Evolutionary conservation across 129 eudicot species (phyloP).

Genomic region (Tagetes erecta): DNA sequence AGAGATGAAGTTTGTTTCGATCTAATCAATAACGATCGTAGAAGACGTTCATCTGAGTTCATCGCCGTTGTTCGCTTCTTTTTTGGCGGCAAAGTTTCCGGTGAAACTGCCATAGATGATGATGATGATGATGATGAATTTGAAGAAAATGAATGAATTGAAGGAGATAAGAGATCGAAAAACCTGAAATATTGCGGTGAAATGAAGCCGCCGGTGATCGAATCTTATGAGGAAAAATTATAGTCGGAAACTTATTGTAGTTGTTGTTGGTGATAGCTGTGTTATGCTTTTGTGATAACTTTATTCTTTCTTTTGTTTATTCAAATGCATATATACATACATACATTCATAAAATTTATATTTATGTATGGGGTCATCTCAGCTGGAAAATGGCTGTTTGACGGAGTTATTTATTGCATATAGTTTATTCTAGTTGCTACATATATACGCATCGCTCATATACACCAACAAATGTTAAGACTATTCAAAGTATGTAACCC

Average conservation of each 20-base stretch:
- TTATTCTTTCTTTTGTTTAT: conserved; percentile 9
- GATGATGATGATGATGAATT: neutral
- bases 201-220: conserved; percentile 25
- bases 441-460: no score
- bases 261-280: conserved; percentile 40
- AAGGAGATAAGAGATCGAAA: conserved; percentile 29
- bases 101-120: conserved; percentile 56
- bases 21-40: conserved; percentile 51
- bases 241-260: conserved; percentile 10
- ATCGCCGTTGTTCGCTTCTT: conserved; percentile 56
- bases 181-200: conserved; percentile 21
- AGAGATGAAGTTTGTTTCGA: conserved; percentile 55
- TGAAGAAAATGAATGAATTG: conserved; percentile 10
- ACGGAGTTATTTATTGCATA: conserved; percentile 34
- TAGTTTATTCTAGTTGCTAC: neutral
- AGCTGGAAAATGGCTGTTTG: conserved; percentile 42
- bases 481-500: no score
- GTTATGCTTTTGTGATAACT: conserved; percentile 20
- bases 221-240: conserved; percentile 19
- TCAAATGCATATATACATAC: neutral
- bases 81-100: conserved; percentile 52
- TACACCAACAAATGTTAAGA: no score
- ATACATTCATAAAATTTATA: neutral
- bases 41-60: conserved; percentile 44
- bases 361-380: conserved; percentile 35